Conservation (phyloP, 2,329 filamentous ascomycete species). For the Fusarium equiseti region DNA sequence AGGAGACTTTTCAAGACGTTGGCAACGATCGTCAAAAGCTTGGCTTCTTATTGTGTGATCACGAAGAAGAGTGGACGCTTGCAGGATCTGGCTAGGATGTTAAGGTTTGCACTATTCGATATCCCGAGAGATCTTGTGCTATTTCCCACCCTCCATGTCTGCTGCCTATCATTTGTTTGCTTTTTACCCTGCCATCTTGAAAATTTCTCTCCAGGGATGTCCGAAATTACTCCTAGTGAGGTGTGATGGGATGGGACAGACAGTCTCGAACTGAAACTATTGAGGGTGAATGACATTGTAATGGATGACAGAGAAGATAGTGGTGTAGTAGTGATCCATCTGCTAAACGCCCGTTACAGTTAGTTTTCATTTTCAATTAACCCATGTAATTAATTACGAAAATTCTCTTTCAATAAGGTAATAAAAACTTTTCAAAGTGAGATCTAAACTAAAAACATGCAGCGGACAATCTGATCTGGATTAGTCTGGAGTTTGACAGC, state of each 20-base stretch:
- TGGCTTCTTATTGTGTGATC: neutral
- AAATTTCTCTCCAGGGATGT: conserved; percentile 9
- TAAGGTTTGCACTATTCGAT: conserved; percentile 36
- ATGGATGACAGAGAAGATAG: neutral
- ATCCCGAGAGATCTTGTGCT: conserved; percentile 28
- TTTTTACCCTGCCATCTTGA: conserved; percentile 1
- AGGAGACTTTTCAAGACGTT: conserved; percentile 19
- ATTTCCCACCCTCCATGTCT: conserved; percentile 9
- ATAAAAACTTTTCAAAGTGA: neutral
- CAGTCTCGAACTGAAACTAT: conserved; percentile 15
- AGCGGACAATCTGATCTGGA: conserved; percentile 11
- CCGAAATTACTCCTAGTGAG: conserved; percentile 23
- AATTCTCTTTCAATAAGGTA: conserved; percentile 18
- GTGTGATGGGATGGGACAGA: conserved; percentile 1
- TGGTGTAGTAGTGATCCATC: conserved; percentile 5
- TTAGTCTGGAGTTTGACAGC: conserved; percentile 2
- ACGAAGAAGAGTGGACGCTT: conserved; percentile 28
- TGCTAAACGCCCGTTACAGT: conserved; percentile 3
- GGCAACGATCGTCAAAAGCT: conserved; percentile 22
- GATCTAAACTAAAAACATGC: neutral
- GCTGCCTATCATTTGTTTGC: neutral
- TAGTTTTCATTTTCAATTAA: conserved; percentile 8
- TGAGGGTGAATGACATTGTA: neutral
- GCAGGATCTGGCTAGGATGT: conserved; percentile 38
- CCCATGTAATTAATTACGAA: conserved; percentile 13